phyloP scores from a whole-genome alignment of 2,329 filamentous ascomycete species.

The Penicillium sp. region DNA sequence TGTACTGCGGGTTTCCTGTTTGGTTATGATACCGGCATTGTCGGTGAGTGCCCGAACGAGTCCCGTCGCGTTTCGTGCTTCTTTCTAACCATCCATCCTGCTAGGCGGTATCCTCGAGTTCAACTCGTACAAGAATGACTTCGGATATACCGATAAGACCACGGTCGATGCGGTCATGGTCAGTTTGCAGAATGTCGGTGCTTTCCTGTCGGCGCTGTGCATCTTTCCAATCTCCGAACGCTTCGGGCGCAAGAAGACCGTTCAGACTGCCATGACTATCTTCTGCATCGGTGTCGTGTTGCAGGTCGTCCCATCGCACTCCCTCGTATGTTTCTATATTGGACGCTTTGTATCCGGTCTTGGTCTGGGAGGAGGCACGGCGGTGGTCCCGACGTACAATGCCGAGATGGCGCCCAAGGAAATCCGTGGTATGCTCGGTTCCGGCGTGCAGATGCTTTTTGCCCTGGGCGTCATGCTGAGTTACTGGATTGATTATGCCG shows the following conservation, averaged over 20 bases:
- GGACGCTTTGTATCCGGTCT: conserved; percentile 48
- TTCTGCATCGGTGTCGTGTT: conserved; percentile 42
- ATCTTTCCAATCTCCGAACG: conserved; percentile 48
- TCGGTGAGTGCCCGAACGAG: conserved; percentile 20
- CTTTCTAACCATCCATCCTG: neutral
- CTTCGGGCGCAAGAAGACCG: conserved; percentile 46
- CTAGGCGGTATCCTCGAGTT: conserved; percentile 46
- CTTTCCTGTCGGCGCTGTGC: conserved; percentile 52
- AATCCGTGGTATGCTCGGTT: conserved; percentile 41
- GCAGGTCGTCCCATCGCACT: conserved; percentile 49
- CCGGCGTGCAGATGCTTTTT: conserved; percentile 38
- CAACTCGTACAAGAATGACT: conserved; percentile 43
- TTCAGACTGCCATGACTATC: conserved; percentile 45
- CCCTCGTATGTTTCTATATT: conserved; percentile 47
- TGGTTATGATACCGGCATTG: conserved; percentile 36
- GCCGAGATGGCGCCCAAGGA: conserved; percentile 46
- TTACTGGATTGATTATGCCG: conserved; percentile 52
- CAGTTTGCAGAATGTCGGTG: conserved; percentile 51
- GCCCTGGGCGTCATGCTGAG: conserved; percentile 38
- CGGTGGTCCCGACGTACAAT: conserved; percentile 42
- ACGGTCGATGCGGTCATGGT: conserved; percentile 49
- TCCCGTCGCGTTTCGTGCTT: neutral
- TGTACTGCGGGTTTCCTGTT: conserved; percentile 33
- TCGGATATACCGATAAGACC: conserved; percentile 43
- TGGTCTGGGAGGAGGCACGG: conserved; percentile 47